Base-by-base conservation (phyloP, 2,329 filamentous ascomycete genomes). In the Arachnopeziza araneosa region DNA sequence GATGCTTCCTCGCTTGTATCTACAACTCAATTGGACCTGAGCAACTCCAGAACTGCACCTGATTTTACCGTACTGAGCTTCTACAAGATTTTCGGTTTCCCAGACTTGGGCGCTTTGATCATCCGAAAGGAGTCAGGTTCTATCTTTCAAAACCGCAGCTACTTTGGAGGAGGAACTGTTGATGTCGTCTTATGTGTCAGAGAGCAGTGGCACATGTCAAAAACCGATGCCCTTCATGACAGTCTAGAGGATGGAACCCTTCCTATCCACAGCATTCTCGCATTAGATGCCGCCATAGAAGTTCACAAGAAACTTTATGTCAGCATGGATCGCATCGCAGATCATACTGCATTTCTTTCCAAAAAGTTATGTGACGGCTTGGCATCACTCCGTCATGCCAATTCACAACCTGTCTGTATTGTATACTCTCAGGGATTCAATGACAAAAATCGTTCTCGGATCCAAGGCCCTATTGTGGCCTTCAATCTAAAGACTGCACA, bases 31-130 rank as follows among this genome's bases (percentile, higher is more conserved):
- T 77, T 98, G 7, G 83, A 96, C 69, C 77, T 98, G 1, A 79
- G 83, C 58, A 76, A 89, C 66, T 67, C 80, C 0, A 76, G 78
- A 0, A 71, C 75, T 0, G 85, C 88, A 0, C 90, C 93, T 1
- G 93, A 98, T 72, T 98, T 98, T 66, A 88, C 85, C 0, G 89
- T 91, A 0, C 70, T 98, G 50, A 97, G 93, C 73, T 86, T 98
- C 64, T 96, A 97, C 77, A 99, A 98, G 73, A 93, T 97, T n/a
- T 98, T 98, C 73, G 93, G 95, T 1, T 97, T 97, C 65, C 93
- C 93, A 0, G 91, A 98, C 71, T 78, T 98, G 1, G 93, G 93
- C 1, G 92, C 87, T 1, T 76, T 99, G 60, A 85, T 98, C 30
- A 85, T 98, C 14, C 85, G 89, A 50, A 92, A 90, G 67, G 80